Base-by-base conservation (phyloP, 2,329 filamentous ascomycete species). In the Tolypocladium nubicola region DNA sequence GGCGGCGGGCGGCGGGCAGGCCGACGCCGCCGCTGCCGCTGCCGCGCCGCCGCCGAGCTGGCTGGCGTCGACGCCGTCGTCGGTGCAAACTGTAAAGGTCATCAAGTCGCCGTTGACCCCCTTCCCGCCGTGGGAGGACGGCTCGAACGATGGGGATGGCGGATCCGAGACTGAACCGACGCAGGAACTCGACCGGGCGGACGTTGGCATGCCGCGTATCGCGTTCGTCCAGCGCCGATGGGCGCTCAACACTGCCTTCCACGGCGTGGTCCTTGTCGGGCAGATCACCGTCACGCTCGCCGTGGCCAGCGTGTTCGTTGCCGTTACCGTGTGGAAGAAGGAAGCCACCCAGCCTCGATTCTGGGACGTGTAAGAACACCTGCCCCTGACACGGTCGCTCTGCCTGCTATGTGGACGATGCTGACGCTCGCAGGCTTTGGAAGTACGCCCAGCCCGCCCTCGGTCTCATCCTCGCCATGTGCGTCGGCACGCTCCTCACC, bases 351-450 rank as follows among this genome's bases (percentile, higher is more conserved):
- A 53, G 3, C 30, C 45, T n/a, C 16, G 6, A 14, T 4, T 35
- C 10, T 26, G 38, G 43, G 37, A 37, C 26, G 21, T 23, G 56
- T 57, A 30, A 23, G 56, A 37, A 23, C 7, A 23, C 19, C 35
- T 14, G 14, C 11, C n/a, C 38, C 13, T 21, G 38, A 33, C 5
- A 13, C 9, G 0, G 7, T 19, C 30, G 5, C 16, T 23, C 6
- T 23, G 35, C 35, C 2, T 19, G 10, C 13, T 16, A 14, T 16
- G 8, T 38, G 30, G 7, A 33, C 23, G 33, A 10, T n/a, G 21
- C 43, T 43, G n/a, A 45, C 14, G 26, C 4, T 35, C n/a, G 6
- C 30, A 71, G 69, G 62, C 59, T 71, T 9, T 69, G 67, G 65
- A 63, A 58, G 8, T 58, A 65, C 1, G 61, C 62, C 2, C 60